phyloP scores from a whole-genome alignment of 495 filamentous ascomycete genomes.

The Penicillium verhagenii region DNA sequence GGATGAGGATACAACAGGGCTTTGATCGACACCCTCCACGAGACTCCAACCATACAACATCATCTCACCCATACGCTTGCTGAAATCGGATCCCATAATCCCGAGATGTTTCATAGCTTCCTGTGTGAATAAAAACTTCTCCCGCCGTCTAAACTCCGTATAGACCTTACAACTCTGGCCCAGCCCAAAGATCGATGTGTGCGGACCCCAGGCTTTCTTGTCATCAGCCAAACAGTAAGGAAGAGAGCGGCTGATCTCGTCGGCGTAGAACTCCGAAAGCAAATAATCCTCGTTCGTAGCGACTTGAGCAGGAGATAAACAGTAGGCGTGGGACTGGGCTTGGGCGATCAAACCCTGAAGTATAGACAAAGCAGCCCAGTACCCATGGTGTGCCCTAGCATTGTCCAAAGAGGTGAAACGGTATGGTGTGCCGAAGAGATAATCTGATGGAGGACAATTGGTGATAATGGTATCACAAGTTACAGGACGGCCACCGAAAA shows the following conservation, averaged over 20 bases:
- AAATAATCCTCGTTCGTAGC: conserved; percentile 1
- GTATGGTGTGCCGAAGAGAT: conserved; percentile 6
- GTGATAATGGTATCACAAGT: not conserved
- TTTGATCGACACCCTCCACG: not conserved
- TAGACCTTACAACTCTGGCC: conserved; percentile 10
- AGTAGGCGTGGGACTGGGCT: not conserved
- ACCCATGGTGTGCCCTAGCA: conserved; percentile 6
- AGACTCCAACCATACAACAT: not conserved
- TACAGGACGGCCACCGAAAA: not conserved
- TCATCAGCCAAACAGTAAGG: conserved; percentile 7
- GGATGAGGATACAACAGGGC: not conserved
- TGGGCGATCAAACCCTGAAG: conserved; percentile 7
- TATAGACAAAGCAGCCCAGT: conserved; percentile 9
- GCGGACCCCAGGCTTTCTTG: conserved; percentile 1
- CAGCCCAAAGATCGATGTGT: conserved; percentile 6
- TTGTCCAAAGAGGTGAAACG: conserved; percentile 8
- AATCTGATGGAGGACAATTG: not conserved
- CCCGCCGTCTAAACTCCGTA: conserved; percentile 1
- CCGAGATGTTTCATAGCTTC: not conserved
- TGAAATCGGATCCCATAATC: not conserved
- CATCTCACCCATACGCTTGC: not conserved
- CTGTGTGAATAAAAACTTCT: conserved; percentile 4
- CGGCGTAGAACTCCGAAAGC: conserved; percentile 8
- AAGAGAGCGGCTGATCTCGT: conserved; percentile 10
- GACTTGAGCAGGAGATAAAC: not conserved